Evolutionary conservation across 1,284 basidiomycete genomes (phyloP).

Genomic region (Irpex rosettiformis): DNA sequence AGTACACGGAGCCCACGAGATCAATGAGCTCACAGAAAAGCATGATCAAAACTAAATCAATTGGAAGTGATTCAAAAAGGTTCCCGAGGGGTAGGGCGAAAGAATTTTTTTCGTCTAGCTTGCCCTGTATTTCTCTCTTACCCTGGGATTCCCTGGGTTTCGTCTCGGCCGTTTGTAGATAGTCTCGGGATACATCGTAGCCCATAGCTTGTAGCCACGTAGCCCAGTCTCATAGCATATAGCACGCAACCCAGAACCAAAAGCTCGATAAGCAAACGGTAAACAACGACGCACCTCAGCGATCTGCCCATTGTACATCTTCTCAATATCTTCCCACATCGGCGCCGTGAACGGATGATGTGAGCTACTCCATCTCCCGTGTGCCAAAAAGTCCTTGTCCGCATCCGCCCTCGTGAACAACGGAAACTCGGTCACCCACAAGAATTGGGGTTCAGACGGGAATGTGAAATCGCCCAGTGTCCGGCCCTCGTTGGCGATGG

Average conservation of each 20-base stretch:
- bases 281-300: conserved; percentile 47
- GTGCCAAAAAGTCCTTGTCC: conserved; percentile 84
- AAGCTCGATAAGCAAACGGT: background rate
- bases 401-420: conserved; percentile 86
- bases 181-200: background rate
- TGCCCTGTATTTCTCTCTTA: background rate
- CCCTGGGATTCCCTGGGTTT: background rate
- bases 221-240: background rate
- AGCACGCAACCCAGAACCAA: background rate
- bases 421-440: conserved; percentile 96
- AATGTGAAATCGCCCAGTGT: conserved; percentile 45
- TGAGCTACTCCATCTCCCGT: conserved; percentile 85
- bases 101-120: background rate
- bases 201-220: background rate
- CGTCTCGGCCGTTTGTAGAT: background rate
- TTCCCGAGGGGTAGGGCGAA: background rate
- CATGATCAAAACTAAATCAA: background rate
- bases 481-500: conserved; percentile 62
- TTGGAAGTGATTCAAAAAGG: background rate
- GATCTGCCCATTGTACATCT: conserved; percentile 66
- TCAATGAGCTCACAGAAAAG: background rate
- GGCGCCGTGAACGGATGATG: conserved; percentile 98
- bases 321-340: conserved; percentile 82
- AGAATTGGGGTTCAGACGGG: conserved; percentile 69
- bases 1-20: background rate